Conservation (phyloP, 75 land plant genomes). For the Pseudotsuga menziesii region DNA sequence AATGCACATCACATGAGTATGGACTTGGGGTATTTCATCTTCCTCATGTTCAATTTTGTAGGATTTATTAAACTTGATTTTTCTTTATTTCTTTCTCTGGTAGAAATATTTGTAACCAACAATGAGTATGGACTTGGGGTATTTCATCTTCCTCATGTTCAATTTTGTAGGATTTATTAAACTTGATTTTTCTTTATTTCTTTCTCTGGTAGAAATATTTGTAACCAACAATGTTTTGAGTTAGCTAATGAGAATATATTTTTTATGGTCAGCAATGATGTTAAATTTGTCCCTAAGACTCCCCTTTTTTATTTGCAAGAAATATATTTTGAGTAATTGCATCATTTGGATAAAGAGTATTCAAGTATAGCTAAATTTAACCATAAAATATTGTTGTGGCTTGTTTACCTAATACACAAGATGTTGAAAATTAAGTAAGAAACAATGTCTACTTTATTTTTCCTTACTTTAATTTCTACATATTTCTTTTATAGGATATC, state of each 20-base stretch:
- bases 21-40: constrained; percentile 53
- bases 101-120: background rate
- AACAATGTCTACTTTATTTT: too few species aligned
- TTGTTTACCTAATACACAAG: too few species aligned
- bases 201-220: background rate
- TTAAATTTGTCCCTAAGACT: background rate
- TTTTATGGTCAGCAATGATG: background rate
- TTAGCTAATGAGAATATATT: too few species aligned
- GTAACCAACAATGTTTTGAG: background rate
- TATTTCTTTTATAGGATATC: too few species aligned
- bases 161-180: background rate
- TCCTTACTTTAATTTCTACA: too few species aligned
- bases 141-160: background rate
- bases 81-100: background rate
- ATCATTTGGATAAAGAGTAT: background rate
- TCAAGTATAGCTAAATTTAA: too few species aligned
- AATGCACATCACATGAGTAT: constrained; percentile 99
- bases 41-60: background rate
- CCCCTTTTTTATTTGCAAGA: background rate
- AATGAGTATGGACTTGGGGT: constrained; percentile 42
- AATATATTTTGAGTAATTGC: background rate
- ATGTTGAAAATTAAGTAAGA: too few species aligned
- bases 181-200: background rate
- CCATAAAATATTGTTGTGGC: too few species aligned
- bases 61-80: background rate